Evolutionary conservation across 768 basidiomycete genomes (phyloP).

Genomic region (Termitomyces sp.): DNA sequence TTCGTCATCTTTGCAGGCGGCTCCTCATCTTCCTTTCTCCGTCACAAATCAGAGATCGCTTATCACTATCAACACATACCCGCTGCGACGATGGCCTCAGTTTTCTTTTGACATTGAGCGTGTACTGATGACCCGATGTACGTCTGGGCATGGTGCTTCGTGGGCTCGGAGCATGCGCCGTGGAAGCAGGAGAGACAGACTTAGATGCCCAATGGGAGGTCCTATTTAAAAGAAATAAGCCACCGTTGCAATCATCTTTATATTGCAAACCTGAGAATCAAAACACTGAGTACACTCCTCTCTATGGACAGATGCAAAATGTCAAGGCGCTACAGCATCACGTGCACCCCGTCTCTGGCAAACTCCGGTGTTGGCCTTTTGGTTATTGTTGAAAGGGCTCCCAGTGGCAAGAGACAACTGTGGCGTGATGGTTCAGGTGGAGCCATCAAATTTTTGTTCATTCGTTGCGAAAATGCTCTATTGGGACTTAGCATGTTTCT

Average conservation of each 20-base stretch:
- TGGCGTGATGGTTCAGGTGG: too few species aligned
- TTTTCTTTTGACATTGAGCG: conserved; percentile 75
- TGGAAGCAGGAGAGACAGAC: conserved; percentile 94
- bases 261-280: conserved; percentile 68
- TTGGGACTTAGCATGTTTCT: too few species aligned
- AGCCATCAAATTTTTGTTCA: too few species aligned
- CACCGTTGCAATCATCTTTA: neutral
- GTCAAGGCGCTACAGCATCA: neutral
- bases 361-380: neutral
- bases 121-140: conserved; percentile 75
- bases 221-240: conserved; percentile 35
- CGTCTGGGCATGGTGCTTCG: conserved; percentile 65
- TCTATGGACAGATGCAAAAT: conserved; percentile 52
- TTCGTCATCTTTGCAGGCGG: conserved; percentile 89
- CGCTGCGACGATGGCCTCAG: conserved; percentile 58
- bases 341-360: neutral
- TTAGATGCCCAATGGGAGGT: conserved; percentile 69
- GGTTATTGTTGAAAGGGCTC: too few species aligned
- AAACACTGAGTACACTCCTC: conserved; percentile 99
- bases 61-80: conserved; percentile 39
- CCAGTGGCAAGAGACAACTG: neutral
- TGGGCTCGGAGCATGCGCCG: conserved; percentile 68
- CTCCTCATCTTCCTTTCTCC: conserved; percentile 53
- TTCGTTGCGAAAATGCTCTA: too few species aligned
- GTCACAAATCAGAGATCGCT: neutral